Conservation (phyloP, 73 alveolate species). For the Tetrahymena thermophila region DNA sequence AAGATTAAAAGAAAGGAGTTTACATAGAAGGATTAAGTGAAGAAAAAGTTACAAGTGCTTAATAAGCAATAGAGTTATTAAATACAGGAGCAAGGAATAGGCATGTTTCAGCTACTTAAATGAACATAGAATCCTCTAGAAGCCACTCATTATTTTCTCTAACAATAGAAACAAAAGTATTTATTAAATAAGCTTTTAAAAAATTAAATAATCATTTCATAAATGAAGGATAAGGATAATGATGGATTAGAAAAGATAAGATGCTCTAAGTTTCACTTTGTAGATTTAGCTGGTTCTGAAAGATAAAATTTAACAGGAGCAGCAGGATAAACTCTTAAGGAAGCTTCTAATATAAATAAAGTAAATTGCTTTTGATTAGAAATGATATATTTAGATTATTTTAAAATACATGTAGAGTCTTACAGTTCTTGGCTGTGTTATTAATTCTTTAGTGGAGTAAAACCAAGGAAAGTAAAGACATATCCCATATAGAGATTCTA, state of each 20-base stretch:
- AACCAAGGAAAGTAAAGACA: constrained; percentile 46
- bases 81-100: constrained; percentile 71
- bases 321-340: constrained; percentile 78
- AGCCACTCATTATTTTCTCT: constrained; percentile 77
- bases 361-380: neutral
- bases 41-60: constrained; percentile 46
- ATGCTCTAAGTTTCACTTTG: constrained; percentile 57
- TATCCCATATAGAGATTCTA: constrained; percentile 69
- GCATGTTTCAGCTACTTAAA: constrained; percentile 77
- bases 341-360: constrained; percentile 83
- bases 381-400: constrained; percentile 30
- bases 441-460: constrained; percentile 60
- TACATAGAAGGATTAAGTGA: constrained; percentile 79
- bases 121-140: constrained; percentile 82
- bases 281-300: constrained; percentile 88
- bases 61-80: constrained; percentile 62
- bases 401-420: constrained; percentile 46
- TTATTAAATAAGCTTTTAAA: neutral
- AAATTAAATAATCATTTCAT: neutral
- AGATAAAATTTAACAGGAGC: constrained; percentile 71
- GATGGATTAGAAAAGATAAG: neutral
- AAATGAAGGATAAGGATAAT: neutral
- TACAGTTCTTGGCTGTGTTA: constrained; percentile 57
- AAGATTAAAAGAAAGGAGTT: constrained; percentile 74
- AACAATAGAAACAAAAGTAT: constrained; percentile 15